Conservation (phyloP, 352 stramenopile genomes). For the Stramenopiles sp. region DNA sequence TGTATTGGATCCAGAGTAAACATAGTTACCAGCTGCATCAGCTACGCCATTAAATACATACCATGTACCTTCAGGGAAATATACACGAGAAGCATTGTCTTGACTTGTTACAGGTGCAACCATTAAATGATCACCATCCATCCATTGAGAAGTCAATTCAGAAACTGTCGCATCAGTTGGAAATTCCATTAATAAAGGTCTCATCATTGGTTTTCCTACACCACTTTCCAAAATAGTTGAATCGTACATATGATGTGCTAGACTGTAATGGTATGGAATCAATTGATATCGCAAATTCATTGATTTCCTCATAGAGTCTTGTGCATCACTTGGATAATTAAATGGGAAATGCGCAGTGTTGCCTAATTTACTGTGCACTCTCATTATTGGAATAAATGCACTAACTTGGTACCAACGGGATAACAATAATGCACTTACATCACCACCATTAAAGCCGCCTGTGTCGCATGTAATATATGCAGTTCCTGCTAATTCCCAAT, state of each 20-base stretch:
- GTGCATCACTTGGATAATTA: conserved; percentile 3
- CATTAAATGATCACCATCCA: conserved; percentile 15
- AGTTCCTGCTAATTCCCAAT: conserved; percentile 13
- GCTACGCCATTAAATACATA: conserved; percentile 9
- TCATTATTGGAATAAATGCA: conserved; percentile 15
- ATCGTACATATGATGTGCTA: no score
- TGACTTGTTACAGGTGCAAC: conserved; percentile 14
- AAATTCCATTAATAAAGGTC: conserved; percentile 16
- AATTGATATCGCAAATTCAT: conserved; percentile 15
- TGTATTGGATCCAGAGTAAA: no score
- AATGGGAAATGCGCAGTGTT: conserved; percentile 20
- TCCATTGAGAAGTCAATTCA: conserved; percentile 15
- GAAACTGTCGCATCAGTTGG: neutral
- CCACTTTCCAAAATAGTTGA: conserved; percentile 9
- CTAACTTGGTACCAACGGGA: conserved; percentile 18
- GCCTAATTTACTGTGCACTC: conserved; percentile 9
- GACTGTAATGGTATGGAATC: conserved; percentile 17
- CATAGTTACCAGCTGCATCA: neutral
- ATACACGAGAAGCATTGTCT: neutral
- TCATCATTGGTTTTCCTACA: conserved; percentile 12
- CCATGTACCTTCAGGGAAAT: conserved; percentile 14
- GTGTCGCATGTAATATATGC: conserved; percentile 15
- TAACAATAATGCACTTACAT: conserved; percentile 10
- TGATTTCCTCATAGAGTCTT: conserved; percentile 7
- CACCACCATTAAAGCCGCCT: conserved; percentile 11